These are phyloP conservation scores for Quercus berberidifolia DNA, from an alignment of 306 rosid species.

Conservation along the genomic window DNA sequence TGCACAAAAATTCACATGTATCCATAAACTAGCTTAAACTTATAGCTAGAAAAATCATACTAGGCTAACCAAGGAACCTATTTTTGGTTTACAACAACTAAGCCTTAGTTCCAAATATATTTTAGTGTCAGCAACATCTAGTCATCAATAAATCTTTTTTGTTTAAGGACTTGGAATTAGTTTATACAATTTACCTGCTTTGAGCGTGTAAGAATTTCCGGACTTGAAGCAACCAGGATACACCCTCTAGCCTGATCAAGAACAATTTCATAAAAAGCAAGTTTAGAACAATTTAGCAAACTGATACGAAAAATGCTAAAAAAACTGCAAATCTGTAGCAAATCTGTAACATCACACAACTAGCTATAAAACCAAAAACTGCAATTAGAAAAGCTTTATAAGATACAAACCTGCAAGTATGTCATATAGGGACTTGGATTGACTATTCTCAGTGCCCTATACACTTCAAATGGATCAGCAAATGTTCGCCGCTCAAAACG, in stretches of 20 bases:
- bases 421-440: slow-evolving; percentile 95
- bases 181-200: slow-evolving; percentile 34
- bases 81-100: too few species aligned
- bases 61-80: slow-evolving; percentile 4
- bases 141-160: neutral
- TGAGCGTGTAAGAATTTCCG: slow-evolving; percentile 70
- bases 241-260: slow-evolving; percentile 79
- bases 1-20: neutral
- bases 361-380: neutral
- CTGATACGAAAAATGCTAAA: too few species aligned
- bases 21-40: neutral
- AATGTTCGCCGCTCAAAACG: slow-evolving; percentile 82
- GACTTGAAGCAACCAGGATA: slow-evolving; percentile 81
- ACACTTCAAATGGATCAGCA: slow-evolving; percentile 81
- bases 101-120: too few species aligned
- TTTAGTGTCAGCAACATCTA: too few species aligned
- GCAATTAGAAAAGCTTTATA: neutral
- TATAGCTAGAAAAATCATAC: neutral
- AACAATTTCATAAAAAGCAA: slow-evolving; percentile 4
- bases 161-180: neutral
- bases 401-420: slow-evolving; percentile 65
- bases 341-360: too few species aligned
- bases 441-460: slow-evolving; percentile 76
- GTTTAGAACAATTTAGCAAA: neutral
- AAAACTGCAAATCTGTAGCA: too few species aligned